Percentiles rank a stretch among this genome's conserved stretches.
Conservation (phyloP, 2,329 filamentous ascomycete genomes). For the Calonectria crousiana region DNA sequence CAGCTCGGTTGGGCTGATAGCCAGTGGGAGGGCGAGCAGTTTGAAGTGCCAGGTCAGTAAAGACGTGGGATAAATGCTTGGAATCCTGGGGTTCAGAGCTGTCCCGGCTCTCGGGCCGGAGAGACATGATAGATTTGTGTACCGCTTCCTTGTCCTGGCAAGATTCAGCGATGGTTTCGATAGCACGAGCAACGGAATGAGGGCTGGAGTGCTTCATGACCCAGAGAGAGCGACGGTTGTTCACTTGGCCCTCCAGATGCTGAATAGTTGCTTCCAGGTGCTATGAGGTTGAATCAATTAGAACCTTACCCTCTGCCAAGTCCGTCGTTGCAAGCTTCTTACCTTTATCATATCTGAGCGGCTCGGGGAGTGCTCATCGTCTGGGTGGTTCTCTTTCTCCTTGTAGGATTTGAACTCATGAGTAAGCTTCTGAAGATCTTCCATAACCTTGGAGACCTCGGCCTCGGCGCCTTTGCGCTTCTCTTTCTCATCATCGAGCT, state of each 20-base stretch:
- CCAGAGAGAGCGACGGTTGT: conserved; percentile 51
- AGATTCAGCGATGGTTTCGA: conserved; percentile 48
- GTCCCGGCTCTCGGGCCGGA: conserved; percentile 33
- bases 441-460: conserved; percentile 43
- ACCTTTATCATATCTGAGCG: conserved; percentile 49
- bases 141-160: conserved; percentile 44
- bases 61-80: conserved; percentile 31
- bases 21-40: conserved; percentile 38
- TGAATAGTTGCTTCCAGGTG: conserved; percentile 49
- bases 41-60: conserved; percentile 30
- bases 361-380: conserved; percentile 32
- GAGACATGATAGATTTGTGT: conserved; percentile 44
- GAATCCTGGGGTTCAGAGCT: conserved; percentile 26
- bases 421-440: conserved; percentile 43
- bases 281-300: conserved; percentile 32
- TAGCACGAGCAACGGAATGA: conserved; percentile 46
- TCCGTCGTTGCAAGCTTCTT: conserved; percentile 8
- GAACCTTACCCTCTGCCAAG: not conserved
- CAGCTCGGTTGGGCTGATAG: conserved; percentile 41
- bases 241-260: conserved; percentile 52
- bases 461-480: conserved; percentile 46
- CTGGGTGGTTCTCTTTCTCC: conserved; percentile 38
- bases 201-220: conserved; percentile 50
- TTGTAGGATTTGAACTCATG: conserved; percentile 47
- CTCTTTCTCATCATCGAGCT: conserved; percentile 48